Base-by-base conservation (phyloP, 2,329 filamentous ascomycete genomes). In the Aschersonia sp. region DNA sequence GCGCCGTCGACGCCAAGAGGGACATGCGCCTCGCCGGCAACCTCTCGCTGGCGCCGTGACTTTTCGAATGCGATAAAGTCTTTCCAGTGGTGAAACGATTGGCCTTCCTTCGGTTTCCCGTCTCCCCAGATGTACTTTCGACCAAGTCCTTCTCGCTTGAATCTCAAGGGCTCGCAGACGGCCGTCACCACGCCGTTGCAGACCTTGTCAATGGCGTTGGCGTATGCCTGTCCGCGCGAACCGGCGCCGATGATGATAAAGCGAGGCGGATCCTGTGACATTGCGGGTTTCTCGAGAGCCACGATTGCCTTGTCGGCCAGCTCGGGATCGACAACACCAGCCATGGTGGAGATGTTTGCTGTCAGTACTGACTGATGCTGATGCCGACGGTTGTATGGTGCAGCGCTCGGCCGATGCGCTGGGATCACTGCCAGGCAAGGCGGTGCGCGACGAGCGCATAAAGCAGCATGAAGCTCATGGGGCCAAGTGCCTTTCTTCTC, bases 241-340 rank as follows among this genome's bases (percentile, higher is more conserved):
- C 88, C 87, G 6, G 86, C 87, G 22, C 88, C 88, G 55, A 94
- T 81, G 57, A 94, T 76, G 48, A 94, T 72, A 57, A 94, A 78
- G 46, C 82, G 78, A 4, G 81, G 77, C 30, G 78, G 73, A 33
- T 60, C 66, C 5, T 63, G 59, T 4, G 75, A 75, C 60, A 68
- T 63, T 42, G 65, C 59, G 7, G 70, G 69, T 43, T 64, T 68
- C 8, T 66, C 65, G 22, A 65, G 66, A 5, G 66, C 58, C 41
- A 50, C 43, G 47, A 46, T 40, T 48, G 50, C 30, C 54, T 44
- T 44, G 47, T 47, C 46, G 49, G 57, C 51, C 50, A 63, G 52
- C 45, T 52, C 59, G 50, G 55, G 53, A 43, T 53, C 50, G 43
- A 45, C 49, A 45, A 56, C 47, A 47, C 49, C 47, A 46, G 53